Evolutionary conservation across 2,329 filamentous ascomycete genomes (phyloP).

Genomic region (Colletotrichum salicis): DNA sequence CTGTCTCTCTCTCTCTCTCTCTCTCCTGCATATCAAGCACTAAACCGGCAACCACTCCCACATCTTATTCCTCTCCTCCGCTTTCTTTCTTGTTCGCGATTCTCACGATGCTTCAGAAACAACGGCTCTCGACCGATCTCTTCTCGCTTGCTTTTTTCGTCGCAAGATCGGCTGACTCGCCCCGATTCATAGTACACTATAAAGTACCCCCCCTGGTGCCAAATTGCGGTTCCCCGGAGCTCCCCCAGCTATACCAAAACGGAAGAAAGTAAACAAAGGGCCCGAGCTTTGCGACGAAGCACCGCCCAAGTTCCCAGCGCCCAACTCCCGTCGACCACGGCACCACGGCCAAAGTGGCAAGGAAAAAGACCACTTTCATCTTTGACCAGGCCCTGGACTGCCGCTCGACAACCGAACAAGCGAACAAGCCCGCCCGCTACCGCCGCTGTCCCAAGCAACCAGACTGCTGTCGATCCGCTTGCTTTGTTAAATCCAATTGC

Average conservation of each 20-base stretch:
- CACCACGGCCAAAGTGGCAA: neutral
- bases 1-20: conserved; percentile 13
- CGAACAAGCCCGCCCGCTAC: conserved; percentile 12
- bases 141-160: conserved; percentile 35
- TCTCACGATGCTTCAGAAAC: conserved; percentile 40
- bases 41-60: conserved; percentile 1
- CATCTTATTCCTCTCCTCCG: neutral
- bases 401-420: conserved; percentile 20
- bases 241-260: conserved; percentile 48
- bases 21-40: conserved; percentile 13
- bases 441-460: conserved; percentile 36
- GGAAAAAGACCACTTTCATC: conserved; percentile 7
- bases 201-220: conserved; percentile 27
- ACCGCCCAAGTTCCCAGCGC: conserved; percentile 1
- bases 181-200: conserved; percentile 23
- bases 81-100: conserved; percentile 18
- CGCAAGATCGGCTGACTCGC: conserved; percentile 35
- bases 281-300: conserved; percentile 43
- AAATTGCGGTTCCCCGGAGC: conserved; percentile 32
- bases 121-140: conserved; percentile 24
- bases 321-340: conserved; percentile 39
- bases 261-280: conserved; percentile 56
- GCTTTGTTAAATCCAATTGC: conserved; percentile 33
- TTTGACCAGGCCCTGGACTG: conserved; percentile 21
- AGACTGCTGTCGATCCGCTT: conserved; percentile 22